A percentile compares a stretch with the other conserved stretches of the same genome.
Evolutionary conservation across 139 green algal genomes (phyloP).

Genomic region (Coelastrella sp.): DNA sequence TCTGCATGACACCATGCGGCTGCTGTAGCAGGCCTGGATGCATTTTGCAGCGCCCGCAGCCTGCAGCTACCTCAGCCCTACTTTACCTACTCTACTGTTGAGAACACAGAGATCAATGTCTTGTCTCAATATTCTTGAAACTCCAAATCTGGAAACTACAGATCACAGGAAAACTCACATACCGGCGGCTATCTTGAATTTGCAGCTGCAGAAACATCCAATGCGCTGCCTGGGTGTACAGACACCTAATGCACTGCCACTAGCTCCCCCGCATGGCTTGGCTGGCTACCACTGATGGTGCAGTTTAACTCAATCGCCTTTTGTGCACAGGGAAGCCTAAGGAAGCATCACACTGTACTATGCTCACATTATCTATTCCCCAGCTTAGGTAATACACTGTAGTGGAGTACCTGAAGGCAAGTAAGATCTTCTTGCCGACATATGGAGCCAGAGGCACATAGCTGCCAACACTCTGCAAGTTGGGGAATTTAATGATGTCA

Average conservation of each 20-base stretch:
- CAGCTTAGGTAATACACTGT: slow-evolving; percentile 20
- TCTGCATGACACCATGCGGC: background rate
- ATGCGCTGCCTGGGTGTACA: background rate
- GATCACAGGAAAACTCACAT: too few relatives aligned
- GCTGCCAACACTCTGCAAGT: slow-evolving; percentile 26
- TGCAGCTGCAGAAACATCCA: too few relatives aligned
- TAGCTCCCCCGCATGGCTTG: background rate
- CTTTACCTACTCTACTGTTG: background rate
- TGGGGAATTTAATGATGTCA: slow-evolving; percentile 16
- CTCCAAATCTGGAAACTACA: too few relatives aligned
- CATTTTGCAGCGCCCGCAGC: background rate
- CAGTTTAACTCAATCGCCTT: background rate
- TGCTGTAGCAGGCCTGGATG: background rate
- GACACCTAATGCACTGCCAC: background rate
- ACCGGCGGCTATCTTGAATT: too few relatives aligned
- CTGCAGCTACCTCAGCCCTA: background rate
- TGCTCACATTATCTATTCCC: slow-evolving; percentile 52
- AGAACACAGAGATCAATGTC: background rate
- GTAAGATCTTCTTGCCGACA: slow-evolving; percentile 25
- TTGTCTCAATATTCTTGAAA: too few relatives aligned
- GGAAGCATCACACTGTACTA: slow-evolving; percentile 48
- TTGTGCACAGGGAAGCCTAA: slow-evolving; percentile 13
- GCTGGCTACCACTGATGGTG: background rate
- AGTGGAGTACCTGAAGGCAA: slow-evolving; percentile 39
- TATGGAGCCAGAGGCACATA: slow-evolving; percentile 21